Conservation (phyloP, 148 eudicot species). For the Dianthus caryophyllus region DNA sequence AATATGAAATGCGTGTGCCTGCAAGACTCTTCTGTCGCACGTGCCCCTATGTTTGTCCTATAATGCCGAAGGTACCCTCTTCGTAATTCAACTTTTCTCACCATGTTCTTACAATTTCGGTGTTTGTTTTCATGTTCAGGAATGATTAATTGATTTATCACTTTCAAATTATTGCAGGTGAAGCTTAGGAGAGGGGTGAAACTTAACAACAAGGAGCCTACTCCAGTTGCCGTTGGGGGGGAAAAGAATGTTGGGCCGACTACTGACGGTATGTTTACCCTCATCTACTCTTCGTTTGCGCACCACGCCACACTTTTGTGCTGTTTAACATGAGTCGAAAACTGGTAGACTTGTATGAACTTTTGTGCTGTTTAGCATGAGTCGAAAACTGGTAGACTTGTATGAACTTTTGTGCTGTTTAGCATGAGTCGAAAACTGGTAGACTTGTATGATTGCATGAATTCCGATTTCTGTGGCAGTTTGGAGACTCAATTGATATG, state of each 20-base stretch:
- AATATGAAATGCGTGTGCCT: conserved; percentile 44
- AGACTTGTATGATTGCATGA: not conserved
- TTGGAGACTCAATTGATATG: not conserved
- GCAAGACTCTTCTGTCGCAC: conserved; percentile 60
- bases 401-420: not conserved
- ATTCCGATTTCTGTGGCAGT: not conserved
- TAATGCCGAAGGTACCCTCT: conserved; percentile 44
- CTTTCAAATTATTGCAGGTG: conserved; percentile 28
- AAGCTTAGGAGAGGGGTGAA: conserved; percentile 53
- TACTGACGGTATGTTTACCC: conserved; percentile 46
- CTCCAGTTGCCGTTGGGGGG: conserved; percentile 42
- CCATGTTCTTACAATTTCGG: not conserved
- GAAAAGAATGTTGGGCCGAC: conserved; percentile 36
- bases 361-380: not conserved
- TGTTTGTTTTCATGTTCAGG: not conserved
- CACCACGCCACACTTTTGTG: not conserved
- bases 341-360: too few species aligned
- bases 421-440: not conserved
- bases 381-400: too few species aligned
- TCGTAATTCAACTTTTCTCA: not conserved
- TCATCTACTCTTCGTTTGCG: not conserved
- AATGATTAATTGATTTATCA: not conserved
- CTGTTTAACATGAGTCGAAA: not conserved
- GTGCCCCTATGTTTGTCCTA: conserved; percentile 53
- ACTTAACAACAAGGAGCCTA: conserved; percentile 46